Base-by-base conservation (phyloP, 176 grass and related monocot species). In the Alloteropsis semialata region DNA sequence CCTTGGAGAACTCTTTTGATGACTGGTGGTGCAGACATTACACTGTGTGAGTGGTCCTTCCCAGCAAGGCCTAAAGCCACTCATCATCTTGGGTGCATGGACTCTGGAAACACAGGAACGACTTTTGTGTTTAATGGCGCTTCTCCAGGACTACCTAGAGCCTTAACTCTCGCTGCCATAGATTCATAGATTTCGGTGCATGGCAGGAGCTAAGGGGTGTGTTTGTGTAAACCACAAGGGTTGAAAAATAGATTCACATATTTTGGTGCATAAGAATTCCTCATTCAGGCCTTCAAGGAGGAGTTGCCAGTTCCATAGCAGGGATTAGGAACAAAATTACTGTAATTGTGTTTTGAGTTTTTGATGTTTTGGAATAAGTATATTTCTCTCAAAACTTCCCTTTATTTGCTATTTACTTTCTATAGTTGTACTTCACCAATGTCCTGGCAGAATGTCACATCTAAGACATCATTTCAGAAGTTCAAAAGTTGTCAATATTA, bases 361-460 rank as follows among this genome's bases (percentile, higher is more conserved):
- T 24, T 63, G 36, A 45, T 3, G 56, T 56, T 81, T 32, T 45
- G 8, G 32, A 77, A 34, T 11, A 63, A 39, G 0, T 51, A 77
- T 54, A 69, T 33, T 48, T 84, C n/a, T 37, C 48, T 34, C 14
- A 36, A 72, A 27, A 30, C 9, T 50, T 41, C 24, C 28, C 41
- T 74, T 82, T 39, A 7, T 77, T 84, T 65, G 51, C 22, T 71
- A 59, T n/a, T n/a, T n/a, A n/a, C 27, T 51, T 46, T 71, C 69
- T 56, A 55, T 16, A 10, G 29, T 54, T 74, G 62, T 28, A 75
- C 33, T 42, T 84, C 5, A 69, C 1, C 5, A 5, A 8, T 74
- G 5, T 28, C 10, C 38, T 65, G 57, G n/a, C n/a, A 51, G 29
- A 48, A 46, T 16, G 15, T 36, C 5, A 1, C n/a, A 22, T 43